A percentile compares a stretch with the other conserved stretches of the same genome.
These are phyloP conservation scores for Plantago lanceolata DNA, from an alignment of 305 asterid species.

Conservation along the genomic window DNA sequence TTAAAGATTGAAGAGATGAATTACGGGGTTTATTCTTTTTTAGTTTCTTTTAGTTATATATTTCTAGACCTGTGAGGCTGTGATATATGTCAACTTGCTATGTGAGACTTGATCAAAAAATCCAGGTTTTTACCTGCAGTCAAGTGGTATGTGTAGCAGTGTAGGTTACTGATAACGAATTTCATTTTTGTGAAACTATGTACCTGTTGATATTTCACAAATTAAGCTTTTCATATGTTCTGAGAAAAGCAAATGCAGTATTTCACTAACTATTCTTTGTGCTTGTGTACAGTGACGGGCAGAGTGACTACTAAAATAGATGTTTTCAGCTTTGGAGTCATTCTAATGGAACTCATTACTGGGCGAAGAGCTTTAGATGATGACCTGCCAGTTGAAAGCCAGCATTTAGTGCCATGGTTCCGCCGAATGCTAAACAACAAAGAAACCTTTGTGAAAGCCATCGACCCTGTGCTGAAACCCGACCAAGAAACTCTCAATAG, in stretches of 20 bases:
- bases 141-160: background rate
- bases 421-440: slow-evolving; percentile 68
- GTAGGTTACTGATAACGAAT: background rate
- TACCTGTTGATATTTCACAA: background rate
- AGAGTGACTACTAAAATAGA: slow-evolving; percentile 91
- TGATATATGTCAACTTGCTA: no score
- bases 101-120: no score
- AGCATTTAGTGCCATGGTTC: slow-evolving; percentile 90
- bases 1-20: background rate
- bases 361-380: slow-evolving; percentile 86
- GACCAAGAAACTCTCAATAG: slow-evolving; percentile 69
- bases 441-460: slow-evolving; percentile 49
- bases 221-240: background rate
- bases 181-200: background rate
- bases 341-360: slow-evolving; percentile 82
- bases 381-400: slow-evolving; percentile 62
- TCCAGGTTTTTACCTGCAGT: background rate
- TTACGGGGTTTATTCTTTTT: no score
- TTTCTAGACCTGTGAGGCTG: no score
- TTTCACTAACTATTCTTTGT: background rate
- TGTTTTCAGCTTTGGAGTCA: slow-evolving; percentile 85
- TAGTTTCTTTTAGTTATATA: no score
- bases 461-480: slow-evolving; percentile 59
- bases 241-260: background rate
- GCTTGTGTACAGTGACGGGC: slow-evolving; percentile 58